Percentiles rank a stretch among this genome's conserved stretches.
These are phyloP conservation scores for Tubosaeta sp. DNA, from an alignment of 768 basidiomycete species.

Conservation along the genomic window DNA sequence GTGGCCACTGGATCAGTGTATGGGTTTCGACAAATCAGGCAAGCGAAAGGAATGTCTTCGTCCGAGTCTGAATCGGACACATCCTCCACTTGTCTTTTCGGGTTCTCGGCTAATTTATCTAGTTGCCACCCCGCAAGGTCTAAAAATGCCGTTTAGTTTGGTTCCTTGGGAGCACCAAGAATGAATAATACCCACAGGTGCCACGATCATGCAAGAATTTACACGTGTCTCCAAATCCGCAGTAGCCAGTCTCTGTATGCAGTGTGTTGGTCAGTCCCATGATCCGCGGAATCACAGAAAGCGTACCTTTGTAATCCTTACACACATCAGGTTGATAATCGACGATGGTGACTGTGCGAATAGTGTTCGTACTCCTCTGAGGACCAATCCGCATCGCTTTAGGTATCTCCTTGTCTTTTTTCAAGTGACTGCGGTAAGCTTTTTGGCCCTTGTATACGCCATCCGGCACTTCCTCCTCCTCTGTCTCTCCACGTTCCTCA, in stretches of 20 bases:
- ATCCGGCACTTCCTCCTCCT: slow-evolving; percentile 58
- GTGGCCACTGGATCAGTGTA: slow-evolving; percentile 96
- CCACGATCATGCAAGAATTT: slow-evolving; percentile 99
- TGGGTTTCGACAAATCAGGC: slow-evolving; percentile 90
- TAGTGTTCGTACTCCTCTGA: slow-evolving; percentile 71
- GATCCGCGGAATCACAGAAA: slow-evolving; percentile 12
- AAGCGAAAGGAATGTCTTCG: slow-evolving; percentile 97
- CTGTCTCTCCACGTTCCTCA: slow-evolving; percentile 46
- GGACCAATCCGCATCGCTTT: slow-evolving; percentile 86
- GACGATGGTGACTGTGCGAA: slow-evolving; percentile 89
- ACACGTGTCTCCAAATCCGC: slow-evolving; percentile 98
- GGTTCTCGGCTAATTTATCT: slow-evolving; percentile 83
- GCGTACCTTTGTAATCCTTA: slow-evolving; percentile 97
- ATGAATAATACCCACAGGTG: slow-evolving; percentile 58
- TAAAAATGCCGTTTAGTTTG: slow-evolving; percentile 28
- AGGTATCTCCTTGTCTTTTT: slow-evolving; percentile 78
- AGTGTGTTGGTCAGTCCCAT: slow-evolving; percentile 7
- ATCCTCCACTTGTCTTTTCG: slow-evolving; percentile 53
- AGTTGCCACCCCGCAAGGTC: slow-evolving; percentile 99
- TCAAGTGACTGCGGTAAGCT: slow-evolving; percentile 75
- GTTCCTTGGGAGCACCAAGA: background rate
- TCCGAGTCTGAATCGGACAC: slow-evolving; percentile 68
- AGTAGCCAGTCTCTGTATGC: slow-evolving; percentile 90
- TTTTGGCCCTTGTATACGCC: slow-evolving; percentile 84
- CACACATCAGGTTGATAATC: slow-evolving; percentile 99